phyloP scores from a whole-genome alignment of 331 rosid species.

The Rhamnella rubrinervis region DNA sequence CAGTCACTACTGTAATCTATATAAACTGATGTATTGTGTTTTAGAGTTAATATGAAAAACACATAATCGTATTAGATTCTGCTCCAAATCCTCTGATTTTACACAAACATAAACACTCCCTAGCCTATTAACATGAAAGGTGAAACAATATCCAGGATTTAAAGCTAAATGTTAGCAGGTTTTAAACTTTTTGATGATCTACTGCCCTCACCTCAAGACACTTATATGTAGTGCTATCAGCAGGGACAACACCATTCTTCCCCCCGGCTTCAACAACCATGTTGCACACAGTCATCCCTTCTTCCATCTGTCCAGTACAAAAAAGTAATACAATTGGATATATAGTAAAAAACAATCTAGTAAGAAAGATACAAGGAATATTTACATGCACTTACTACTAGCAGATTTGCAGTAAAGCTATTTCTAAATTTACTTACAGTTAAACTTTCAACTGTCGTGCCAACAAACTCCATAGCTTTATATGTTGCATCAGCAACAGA shows the following conservation, averaged over 20 bases:
- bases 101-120: no score
- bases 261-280: constrained; percentile 99
- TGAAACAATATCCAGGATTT: no score
- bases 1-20: no score
- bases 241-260: constrained; percentile 91
- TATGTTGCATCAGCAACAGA: constrained; percentile 87
- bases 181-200: constrained; percentile 3
- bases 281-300: constrained; percentile 96
- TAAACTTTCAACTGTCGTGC: constrained; percentile 81
- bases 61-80: no score
- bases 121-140: no score
- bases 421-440: constrained; percentile 47
- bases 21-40: no score
- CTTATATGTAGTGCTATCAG: constrained; percentile 86
- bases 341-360: neutral
- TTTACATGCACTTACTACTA: neutral
- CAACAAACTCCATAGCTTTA: constrained; percentile 94
- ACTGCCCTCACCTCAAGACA: constrained; percentile 79
- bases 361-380: neutral
- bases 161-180: no score
- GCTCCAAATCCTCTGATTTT: no score
- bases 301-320: constrained; percentile 76
- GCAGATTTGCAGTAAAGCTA: neutral
- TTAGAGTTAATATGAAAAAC: no score
- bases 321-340: constrained; percentile 22